Conservation (phyloP, 2,329 filamentous ascomycete genomes). For the Aspergillus ibericus region DNA sequence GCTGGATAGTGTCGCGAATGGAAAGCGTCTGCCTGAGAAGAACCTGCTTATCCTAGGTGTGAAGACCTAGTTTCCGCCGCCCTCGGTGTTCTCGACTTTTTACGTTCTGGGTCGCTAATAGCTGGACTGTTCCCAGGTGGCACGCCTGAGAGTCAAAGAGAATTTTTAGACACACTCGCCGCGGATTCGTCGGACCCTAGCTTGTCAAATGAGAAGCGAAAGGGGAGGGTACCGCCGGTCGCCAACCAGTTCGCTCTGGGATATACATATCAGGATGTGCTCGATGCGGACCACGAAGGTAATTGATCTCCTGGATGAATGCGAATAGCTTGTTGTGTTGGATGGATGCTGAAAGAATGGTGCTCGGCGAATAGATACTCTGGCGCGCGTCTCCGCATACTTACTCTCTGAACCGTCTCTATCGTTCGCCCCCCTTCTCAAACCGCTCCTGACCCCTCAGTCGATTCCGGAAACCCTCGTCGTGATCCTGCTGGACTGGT, state of each 20-base stretch:
- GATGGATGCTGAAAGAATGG: not conserved
- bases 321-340: not conserved
- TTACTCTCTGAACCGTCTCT: conserved; percentile 81
- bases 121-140: conserved; percentile 58
- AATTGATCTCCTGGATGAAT: not conserved
- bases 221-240: conserved; percentile 67
- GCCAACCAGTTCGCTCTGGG: conserved; percentile 91
- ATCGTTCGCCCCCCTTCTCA: conserved; percentile 78
- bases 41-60: conserved; percentile 81
- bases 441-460: conserved; percentile 78
- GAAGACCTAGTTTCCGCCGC: conserved; percentile 22
- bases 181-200: conserved; percentile 44
- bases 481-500: conserved; percentile 93
- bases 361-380: conserved; percentile 62
- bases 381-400: conserved; percentile 86
- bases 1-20: conserved; percentile 85
- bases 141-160: conserved; percentile 76
- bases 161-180: conserved; percentile 68
- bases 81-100: conserved; percentile 4
- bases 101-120: conserved; percentile 18
- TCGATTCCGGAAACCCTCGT: conserved; percentile 84
- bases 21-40: conserved; percentile 87
- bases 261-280: conserved; percentile 92
- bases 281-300: conserved; percentile 94
- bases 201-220: conserved; percentile 48